Evolutionary conservation across 2,329 filamentous ascomycete species (phyloP).

Genomic region (Aureobasidium sp.): DNA sequence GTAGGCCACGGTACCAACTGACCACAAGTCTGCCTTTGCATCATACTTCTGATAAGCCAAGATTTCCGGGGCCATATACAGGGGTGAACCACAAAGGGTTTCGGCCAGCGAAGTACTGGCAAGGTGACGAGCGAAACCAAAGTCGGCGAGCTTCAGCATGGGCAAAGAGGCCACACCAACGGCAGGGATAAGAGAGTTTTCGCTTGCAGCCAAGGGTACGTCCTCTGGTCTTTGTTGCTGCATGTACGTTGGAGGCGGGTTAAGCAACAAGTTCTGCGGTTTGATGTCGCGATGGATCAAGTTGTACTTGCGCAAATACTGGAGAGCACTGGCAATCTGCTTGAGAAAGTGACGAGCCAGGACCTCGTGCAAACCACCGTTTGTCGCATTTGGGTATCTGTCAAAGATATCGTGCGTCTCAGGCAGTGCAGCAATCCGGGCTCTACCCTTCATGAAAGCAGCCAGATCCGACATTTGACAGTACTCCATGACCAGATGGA

Average conservation of each 20-base stretch:
- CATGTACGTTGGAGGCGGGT: slow-evolving; percentile 70
- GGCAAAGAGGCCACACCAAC: slow-evolving; percentile 78
- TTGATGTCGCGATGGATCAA: slow-evolving; percentile 97
- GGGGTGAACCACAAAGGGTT: slow-evolving; percentile 88
- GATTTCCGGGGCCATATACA: slow-evolving; percentile 99
- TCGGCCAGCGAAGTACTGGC: slow-evolving; percentile 89
- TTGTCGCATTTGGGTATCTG: slow-evolving; percentile 79
- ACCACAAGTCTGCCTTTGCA: slow-evolving; percentile 95
- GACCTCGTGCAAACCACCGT: slow-evolving; percentile 92
- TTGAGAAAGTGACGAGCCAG: slow-evolving; percentile 92
- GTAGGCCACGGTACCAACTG: slow-evolving; percentile 87
- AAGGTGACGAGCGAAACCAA: slow-evolving; percentile 92
- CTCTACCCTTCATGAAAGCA: slow-evolving; percentile 90
- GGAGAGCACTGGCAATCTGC: slow-evolving; percentile 83
- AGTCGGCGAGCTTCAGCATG: slow-evolving; percentile 96
- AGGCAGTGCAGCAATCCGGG: slow-evolving; percentile 69
- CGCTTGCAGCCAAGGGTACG: slow-evolving; percentile 69
- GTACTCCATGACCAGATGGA: slow-evolving; percentile 98
- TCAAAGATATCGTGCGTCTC: slow-evolving; percentile 83
- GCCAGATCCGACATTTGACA: slow-evolving; percentile 93
- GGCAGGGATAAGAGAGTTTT: slow-evolving; percentile 72
- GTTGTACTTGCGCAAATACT: slow-evolving; percentile 77
- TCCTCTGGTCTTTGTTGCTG: slow-evolving; percentile 53
- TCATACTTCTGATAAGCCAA: slow-evolving; percentile 95
- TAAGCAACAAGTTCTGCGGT: slow-evolving; percentile 87